Evolutionary conservation across 2,329 filamentous ascomycete species (phyloP).

Genomic region (Cytospora mali): DNA sequence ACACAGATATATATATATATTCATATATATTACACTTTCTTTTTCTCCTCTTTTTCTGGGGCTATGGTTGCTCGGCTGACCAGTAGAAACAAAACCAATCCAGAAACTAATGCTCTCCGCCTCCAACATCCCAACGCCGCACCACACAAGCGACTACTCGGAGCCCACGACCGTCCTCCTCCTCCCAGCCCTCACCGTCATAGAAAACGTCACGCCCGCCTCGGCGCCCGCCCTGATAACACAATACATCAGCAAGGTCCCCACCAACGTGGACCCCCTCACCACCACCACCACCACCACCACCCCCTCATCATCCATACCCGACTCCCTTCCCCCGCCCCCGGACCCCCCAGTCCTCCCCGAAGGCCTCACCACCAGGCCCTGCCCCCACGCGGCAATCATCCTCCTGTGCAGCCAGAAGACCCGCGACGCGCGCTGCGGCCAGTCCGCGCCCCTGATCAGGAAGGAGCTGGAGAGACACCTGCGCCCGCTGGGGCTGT

Average conservation of each 20-base stretch:
- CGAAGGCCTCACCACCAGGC: slow-evolving; percentile 49
- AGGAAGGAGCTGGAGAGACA: slow-evolving; percentile 81
- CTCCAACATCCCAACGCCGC: slow-evolving; percentile 83
- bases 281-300: slow-evolving; percentile 33
- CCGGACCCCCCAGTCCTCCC: slow-evolving; percentile 35
- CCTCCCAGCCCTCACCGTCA: slow-evolving; percentile 79
- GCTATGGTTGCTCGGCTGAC: slow-evolving; percentile 2
- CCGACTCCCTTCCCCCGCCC: slow-evolving; percentile 36
- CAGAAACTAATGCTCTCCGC: slow-evolving; percentile 88
- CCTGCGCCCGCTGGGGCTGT: slow-evolving; percentile 79
- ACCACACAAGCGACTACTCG: slow-evolving; percentile 62
- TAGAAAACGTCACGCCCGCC: slow-evolving; percentile 81
- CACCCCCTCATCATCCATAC: slow-evolving; percentile 38
- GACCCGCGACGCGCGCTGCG: slow-evolving; percentile 93
- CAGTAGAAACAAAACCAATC: not conserved
- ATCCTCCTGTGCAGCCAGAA: slow-evolving; percentile 93
- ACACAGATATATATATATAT: not conserved
- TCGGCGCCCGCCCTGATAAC: slow-evolving; percentile 72
- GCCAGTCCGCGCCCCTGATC: slow-evolving; percentile 89
- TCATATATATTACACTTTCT: slow-evolving; percentile 3
- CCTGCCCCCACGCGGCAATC: slow-evolving; percentile 80
- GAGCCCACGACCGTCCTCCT: slow-evolving; percentile 79
- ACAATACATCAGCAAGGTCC: slow-evolving; percentile 68
- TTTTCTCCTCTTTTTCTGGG: not conserved
- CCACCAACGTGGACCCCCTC: slow-evolving; percentile 73